A percentile compares a stretch with the other conserved stretches of the same genome.
Evolutionary conservation across 2,329 filamentous ascomycete genomes (phyloP).

Genomic region (Colletotrichum sp.): DNA sequence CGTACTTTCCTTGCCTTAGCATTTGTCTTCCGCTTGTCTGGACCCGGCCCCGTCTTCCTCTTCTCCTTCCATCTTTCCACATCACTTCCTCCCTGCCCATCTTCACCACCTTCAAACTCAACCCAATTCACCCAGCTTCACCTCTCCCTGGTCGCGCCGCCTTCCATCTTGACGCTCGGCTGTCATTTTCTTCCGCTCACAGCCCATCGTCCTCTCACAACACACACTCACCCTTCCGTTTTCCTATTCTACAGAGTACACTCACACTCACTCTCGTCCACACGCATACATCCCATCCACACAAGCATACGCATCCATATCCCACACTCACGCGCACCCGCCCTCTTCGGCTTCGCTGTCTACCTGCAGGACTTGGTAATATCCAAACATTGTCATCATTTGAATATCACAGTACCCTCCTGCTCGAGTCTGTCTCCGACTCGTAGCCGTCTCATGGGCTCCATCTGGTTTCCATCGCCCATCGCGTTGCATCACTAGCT

Average conservation of each 20-base stretch:
- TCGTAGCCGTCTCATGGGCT: slow-evolving; percentile 13
- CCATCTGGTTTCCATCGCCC: neutral
- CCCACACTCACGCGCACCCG: neutral
- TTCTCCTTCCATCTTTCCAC: slow-evolving; percentile 22
- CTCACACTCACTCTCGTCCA: neutral
- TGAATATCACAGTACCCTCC: neutral
- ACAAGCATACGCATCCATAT: slow-evolving; percentile 3
- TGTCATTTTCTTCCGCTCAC: neutral
- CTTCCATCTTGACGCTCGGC: slow-evolving; percentile 2
- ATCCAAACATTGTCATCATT: neutral
- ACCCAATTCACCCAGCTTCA: slow-evolving; percentile 3
- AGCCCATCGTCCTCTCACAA: neutral
- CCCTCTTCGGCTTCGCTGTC: neutral
- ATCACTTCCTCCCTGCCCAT: slow-evolving; percentile 21
- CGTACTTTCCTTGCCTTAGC: slow-evolving; percentile 12
- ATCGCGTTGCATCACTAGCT: neutral
- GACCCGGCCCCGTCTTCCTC: slow-evolving; percentile 15
- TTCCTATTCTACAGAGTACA: neutral
- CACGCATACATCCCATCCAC: neutral
- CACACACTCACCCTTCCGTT: neutral
- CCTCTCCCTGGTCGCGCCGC: slow-evolving; percentile 12
- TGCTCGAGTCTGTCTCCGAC: neutral
- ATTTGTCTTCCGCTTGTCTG: slow-evolving; percentile 23
- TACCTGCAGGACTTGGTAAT: neutral
- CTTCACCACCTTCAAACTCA: slow-evolving; percentile 22